Evolutionary conservation across 2,329 filamentous ascomycete genomes (phyloP).

Genomic region (Chrysoporthe puriensis): DNA sequence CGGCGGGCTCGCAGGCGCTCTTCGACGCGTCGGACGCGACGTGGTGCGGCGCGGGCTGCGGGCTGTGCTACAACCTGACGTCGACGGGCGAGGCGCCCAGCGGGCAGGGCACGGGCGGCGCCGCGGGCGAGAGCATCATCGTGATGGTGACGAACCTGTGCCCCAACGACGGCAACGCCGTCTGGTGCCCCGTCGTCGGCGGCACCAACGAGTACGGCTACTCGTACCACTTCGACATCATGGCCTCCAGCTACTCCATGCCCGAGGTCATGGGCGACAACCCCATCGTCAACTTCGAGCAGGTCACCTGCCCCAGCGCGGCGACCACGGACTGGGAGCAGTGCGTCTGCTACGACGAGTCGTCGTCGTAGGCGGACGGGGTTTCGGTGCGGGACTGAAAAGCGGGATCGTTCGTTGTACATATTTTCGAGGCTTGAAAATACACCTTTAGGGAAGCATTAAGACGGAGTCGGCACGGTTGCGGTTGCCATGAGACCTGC

Average conservation of each 20-base stretch:
- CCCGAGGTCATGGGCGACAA: slow-evolving; percentile 41
- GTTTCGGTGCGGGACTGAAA: background rate
- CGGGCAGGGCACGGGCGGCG: slow-evolving; percentile 33
- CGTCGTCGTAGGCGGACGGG: background rate
- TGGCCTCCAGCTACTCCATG: slow-evolving; percentile 37
- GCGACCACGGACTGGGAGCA: slow-evolving; percentile 34
- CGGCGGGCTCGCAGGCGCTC: slow-evolving; percentile 34
- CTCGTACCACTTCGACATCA: slow-evolving; percentile 43
- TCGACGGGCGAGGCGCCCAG: slow-evolving; percentile 32
- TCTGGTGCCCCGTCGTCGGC: slow-evolving; percentile 39
- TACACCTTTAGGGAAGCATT: background rate
- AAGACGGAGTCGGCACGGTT: background rate
- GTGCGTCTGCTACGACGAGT: slow-evolving; percentile 32
- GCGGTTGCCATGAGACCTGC: background rate
- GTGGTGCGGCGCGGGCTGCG: slow-evolving; percentile 37
- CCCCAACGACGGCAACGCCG: slow-evolving; percentile 40
- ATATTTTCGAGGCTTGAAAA: background rate
- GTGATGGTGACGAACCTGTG: slow-evolving; percentile 43
- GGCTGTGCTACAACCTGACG: slow-evolving; percentile 37
- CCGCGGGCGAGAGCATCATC: slow-evolving; percentile 33
- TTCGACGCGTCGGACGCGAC: slow-evolving; percentile 30
- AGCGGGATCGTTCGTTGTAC: background rate
- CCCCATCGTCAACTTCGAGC: slow-evolving; percentile 39
- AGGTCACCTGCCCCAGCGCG: slow-evolving; percentile 36
- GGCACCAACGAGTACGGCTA: slow-evolving; percentile 40